Evolutionary conservation across 345 rosid genomes (phyloP), one percentile per base, ranked within the genome.

Genomic region (Dimocarpus longan): DNA sequence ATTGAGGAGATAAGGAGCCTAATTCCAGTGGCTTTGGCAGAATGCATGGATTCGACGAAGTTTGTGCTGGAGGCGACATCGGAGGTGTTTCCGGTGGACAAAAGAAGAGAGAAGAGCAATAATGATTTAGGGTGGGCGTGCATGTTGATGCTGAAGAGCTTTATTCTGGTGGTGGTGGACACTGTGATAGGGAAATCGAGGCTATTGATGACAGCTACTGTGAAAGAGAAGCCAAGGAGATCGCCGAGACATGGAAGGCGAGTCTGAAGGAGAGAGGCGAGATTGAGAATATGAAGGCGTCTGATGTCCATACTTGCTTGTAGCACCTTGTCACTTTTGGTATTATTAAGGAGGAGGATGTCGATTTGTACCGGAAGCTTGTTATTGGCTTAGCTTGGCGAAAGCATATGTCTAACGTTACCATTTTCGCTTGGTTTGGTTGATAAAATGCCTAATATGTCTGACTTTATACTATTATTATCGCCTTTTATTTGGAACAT

Each of bases 401-500:
- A 50, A 96, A 91, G 86, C 99, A 96, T 89, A 94, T 96, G 99
- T 98, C 99, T 4, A 96, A 91, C 83, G 95, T 96, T 70, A 98
- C 98, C 6, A 85, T 96, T 71, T n/a, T 96, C 93, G 0, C 97
- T 96, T 76, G 99, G 98, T 19, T 83, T 96, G 81, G 97, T 92
- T 78, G 94, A 89, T 82, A 82, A 91, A 88, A 94, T 94, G 98
- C 97, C 98, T 54, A 98, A 98, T 95, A 93, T 82, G 78, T 79
- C 16, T 10, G 57, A 13, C 43, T 21, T 11, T 74, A 62, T 40
- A 37, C 40, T 24, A 8, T 44, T 13, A 32, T 32, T 12, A 12
- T 40, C 40, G 19, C 13, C 11, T 32, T 40, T 73, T 19, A 6
- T 10, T 70, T 46, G 39, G 59, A 19, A 46, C 8, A 5, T 50